Evolutionary conservation across 2,329 filamentous ascomycete species (phyloP).

Genomic region (Plectosphaerella plurivora): DNA sequence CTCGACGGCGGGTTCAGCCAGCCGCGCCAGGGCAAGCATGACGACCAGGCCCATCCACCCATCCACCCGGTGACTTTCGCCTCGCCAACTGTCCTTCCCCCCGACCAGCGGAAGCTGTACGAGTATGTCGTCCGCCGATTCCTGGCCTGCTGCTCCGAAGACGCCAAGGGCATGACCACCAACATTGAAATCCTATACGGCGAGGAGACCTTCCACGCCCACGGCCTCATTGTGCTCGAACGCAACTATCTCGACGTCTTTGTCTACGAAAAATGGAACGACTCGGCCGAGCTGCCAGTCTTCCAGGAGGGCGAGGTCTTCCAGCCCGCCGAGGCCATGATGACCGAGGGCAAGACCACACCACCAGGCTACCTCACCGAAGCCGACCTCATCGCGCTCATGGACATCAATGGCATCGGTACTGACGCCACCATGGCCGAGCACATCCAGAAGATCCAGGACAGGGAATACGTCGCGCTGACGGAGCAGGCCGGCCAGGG

Average conservation of each 20-base stretch:
- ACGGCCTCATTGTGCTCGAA: constrained; percentile 79
- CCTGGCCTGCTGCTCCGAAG: constrained; percentile 91
- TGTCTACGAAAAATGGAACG: constrained; percentile 94
- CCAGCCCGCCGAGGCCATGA: constrained; percentile 81
- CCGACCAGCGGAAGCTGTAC: constrained; percentile 74
- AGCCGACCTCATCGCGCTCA: constrained; percentile 88
- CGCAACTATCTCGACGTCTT: constrained; percentile 95
- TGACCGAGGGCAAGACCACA: constrained; percentile 86
- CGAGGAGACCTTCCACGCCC: constrained; percentile 74
- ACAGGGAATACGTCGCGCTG: constrained; percentile 78
- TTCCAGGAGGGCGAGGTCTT: constrained; percentile 80
- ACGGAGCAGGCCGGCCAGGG: constrained; percentile 36
- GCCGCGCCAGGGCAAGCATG: constrained; percentile 78
- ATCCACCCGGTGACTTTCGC: constrained; percentile 95
- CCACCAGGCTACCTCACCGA: constrained; percentile 87
- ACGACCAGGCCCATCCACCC: constrained; percentile 95
- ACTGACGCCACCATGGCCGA: constrained; percentile 99
- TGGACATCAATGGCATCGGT: constrained; percentile 98
- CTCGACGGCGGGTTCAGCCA: constrained; percentile 73
- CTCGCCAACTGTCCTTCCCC: constrained; percentile 55
- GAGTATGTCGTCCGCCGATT: constrained; percentile 92
- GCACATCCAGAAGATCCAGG: constrained; percentile 93
- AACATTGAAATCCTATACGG: constrained; percentile 84
- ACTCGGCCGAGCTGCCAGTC: constrained; percentile 73
- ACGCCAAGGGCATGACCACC: constrained; percentile 81